A percentile compares a stretch with the other conserved stretches of the same genome.
These are phyloP conservation scores for Pouteria campechiana DNA, from an alignment of 179 eudicot species.

Conservation along the genomic window DNA sequence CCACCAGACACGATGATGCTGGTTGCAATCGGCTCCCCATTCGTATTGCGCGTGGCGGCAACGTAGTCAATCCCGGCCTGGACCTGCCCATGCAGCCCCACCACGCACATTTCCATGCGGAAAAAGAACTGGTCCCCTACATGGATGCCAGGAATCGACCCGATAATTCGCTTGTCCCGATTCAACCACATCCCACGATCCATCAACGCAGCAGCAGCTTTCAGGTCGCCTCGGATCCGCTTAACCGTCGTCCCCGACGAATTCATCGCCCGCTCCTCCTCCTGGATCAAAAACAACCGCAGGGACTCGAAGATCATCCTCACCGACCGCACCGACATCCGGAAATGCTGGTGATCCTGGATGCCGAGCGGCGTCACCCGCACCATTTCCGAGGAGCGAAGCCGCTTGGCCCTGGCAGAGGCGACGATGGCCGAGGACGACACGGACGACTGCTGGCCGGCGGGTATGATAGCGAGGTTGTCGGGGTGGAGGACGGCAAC, in stretches of 20 bases:
- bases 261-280: slow-evolving; percentile 34
- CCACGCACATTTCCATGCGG: slow-evolving; percentile 81
- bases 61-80: slow-evolving; percentile 92
- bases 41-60: slow-evolving; percentile 58
- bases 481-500: slow-evolving; percentile 14
- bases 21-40: slow-evolving; percentile 87
- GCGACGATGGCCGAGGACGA: slow-evolving; percentile 5
- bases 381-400: slow-evolving; percentile 67
- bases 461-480: slow-evolving; percentile 38
- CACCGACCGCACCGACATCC: slow-evolving; percentile 54
- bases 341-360: slow-evolving; percentile 50
- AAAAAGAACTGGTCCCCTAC: slow-evolving; percentile 79
- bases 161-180: slow-evolving; percentile 75
- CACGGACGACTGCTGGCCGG: slow-evolving; percentile 10
- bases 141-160: slow-evolving; percentile 66
- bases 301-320: slow-evolving; percentile 64
- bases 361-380: slow-evolving; percentile 44
- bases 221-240: slow-evolving; percentile 46
- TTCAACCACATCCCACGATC: slow-evolving; percentile 67
- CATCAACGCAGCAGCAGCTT: slow-evolving; percentile 43
- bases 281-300: slow-evolving; percentile 26
- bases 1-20: slow-evolving; percentile 89
- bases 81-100: slow-evolving; percentile 72
- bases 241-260: slow-evolving; percentile 11
- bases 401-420: slow-evolving; percentile 10